These are phyloP conservation scores for Phoma sp. DNA, from an alignment of 2,329 filamentous ascomycete genomes.

Conservation along the genomic window DNA sequence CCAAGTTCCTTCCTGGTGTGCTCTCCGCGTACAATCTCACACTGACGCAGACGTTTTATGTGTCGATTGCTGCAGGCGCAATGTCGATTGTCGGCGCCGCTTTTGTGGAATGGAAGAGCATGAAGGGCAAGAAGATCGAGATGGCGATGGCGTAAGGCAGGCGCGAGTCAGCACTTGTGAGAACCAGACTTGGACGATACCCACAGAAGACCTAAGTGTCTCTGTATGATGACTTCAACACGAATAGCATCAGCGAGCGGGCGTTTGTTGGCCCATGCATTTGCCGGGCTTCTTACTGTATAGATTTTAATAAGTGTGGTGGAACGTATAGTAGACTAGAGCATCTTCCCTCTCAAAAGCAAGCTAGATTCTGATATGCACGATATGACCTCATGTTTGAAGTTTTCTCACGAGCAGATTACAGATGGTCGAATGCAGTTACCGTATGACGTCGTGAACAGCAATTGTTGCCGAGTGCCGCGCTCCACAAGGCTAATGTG, in stretches of 20 bases:
- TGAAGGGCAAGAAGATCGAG: slow-evolving; percentile 65
- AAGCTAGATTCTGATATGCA: background rate
- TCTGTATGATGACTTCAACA: slow-evolving; percentile 21
- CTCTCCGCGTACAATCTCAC: slow-evolving; percentile 70
- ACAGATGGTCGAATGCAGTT: background rate
- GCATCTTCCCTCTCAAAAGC: slow-evolving; percentile 1
- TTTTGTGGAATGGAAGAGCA: slow-evolving; percentile 69
- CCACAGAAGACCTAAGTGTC: background rate
- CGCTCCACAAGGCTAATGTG: background rate
- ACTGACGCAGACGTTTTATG: slow-evolving; percentile 66
- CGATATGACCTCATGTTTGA: background rate
- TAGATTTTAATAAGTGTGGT: slow-evolving; percentile 3
- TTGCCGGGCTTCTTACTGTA: background rate
- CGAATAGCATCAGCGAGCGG: slow-evolving; percentile 5
- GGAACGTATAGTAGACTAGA: background rate
- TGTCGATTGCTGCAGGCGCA: slow-evolving; percentile 63
- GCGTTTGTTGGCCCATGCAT: background rate
- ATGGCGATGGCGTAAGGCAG: slow-evolving; percentile 40
- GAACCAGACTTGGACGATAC: background rate
- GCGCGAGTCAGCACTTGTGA: slow-evolving; percentile 8
- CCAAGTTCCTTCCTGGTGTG: slow-evolving; percentile 61
- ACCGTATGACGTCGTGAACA: slow-evolving; percentile 1
- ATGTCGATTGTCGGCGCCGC: slow-evolving; percentile 63
- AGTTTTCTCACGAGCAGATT: background rate
- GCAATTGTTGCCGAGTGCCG: slow-evolving; percentile 5